These are phyloP conservation scores for Diaporthe aspalathi DNA, from an alignment of 2,329 filamentous ascomycete species.

Conservation along the genomic window DNA sequence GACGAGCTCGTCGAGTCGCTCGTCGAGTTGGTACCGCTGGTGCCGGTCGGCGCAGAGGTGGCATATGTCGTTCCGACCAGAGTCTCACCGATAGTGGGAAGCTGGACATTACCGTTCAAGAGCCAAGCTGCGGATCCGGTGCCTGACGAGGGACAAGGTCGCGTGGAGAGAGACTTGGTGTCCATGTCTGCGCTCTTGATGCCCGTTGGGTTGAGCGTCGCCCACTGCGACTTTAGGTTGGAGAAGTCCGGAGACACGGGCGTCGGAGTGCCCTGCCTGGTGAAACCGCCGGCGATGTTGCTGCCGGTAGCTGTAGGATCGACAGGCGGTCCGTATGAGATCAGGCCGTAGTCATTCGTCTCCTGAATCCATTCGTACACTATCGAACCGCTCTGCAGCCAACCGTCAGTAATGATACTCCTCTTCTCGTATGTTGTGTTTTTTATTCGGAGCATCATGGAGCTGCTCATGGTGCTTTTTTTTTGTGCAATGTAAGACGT, in stretches of 20 bases:
- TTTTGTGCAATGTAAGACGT: background rate
- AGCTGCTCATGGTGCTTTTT: background rate
- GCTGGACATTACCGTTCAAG: conserved; percentile 74
- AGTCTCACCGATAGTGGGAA: conserved; percentile 76
- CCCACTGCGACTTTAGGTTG: conserved; percentile 83
- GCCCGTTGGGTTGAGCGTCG: conserved; percentile 75
- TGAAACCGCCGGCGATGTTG: conserved; percentile 72
- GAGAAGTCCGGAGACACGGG: conserved; percentile 81
- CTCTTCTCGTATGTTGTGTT: too few relatives aligned
- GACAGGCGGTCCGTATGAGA: conserved; percentile 76
- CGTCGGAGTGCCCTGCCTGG: conserved; percentile 77
- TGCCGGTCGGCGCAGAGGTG: conserved; percentile 37
- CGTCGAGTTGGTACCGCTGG: conserved; percentile 40
- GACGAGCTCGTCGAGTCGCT: conserved; percentile 40
- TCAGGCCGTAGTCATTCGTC: conserved; percentile 82
- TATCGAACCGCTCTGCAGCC: conserved; percentile 72
- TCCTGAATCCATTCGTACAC: conserved; percentile 94
- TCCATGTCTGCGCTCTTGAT: conserved; percentile 73
- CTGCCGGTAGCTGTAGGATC: conserved; percentile 64
- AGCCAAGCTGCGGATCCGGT: conserved; percentile 71
- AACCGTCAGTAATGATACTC: background rate
- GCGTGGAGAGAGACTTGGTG: conserved; percentile 70
- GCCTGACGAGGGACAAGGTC: conserved; percentile 78
- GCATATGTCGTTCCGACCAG: conserved; percentile 46
- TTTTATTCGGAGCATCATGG: background rate